phyloP scores from a whole-genome alignment of 2,329 filamentous ascomycete genomes.

The Clarireedia monteithiana region DNA sequence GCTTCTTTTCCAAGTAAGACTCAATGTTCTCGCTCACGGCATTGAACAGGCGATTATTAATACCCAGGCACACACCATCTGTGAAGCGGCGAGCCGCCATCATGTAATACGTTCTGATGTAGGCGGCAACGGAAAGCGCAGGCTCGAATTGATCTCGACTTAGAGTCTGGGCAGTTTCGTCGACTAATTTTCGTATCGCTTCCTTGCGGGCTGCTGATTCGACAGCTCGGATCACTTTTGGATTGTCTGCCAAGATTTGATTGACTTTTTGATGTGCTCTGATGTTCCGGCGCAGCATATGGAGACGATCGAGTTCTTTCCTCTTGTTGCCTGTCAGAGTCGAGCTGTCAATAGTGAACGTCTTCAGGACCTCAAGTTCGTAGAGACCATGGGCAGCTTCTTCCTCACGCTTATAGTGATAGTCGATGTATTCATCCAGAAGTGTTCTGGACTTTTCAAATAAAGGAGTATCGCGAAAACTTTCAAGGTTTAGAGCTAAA shows the following conservation, averaged over 20 bases:
- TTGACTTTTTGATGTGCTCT: slow-evolving; percentile 37
- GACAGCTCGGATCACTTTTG: background rate
- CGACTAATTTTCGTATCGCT: background rate
- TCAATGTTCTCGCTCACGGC: slow-evolving; percentile 7
- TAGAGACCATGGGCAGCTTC: slow-evolving; percentile 7
- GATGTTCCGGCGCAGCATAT: slow-evolving; percentile 40
- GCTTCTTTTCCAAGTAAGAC: slow-evolving; percentile 9
- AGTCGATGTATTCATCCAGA: slow-evolving; percentile 11
- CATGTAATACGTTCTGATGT: slow-evolving; percentile 61
- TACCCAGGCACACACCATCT: slow-evolving; percentile 34
- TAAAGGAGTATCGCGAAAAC: slow-evolving; percentile 12
- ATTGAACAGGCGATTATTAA: slow-evolving; percentile 11
- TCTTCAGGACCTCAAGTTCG: slow-evolving; percentile 7
- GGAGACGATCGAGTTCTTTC: slow-evolving; percentile 39
- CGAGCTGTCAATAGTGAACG: slow-evolving; percentile 19
- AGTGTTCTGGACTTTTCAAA: slow-evolving; percentile 5
- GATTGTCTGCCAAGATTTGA: background rate
- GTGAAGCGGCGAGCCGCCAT: slow-evolving; percentile 58
- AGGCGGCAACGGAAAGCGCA: slow-evolving; percentile 55
- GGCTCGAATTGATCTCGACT: slow-evolving; percentile 48
- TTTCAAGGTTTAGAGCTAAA: slow-evolving; percentile 5
- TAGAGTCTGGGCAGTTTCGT: slow-evolving; percentile 31
- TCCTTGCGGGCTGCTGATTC: slow-evolving; percentile 4
- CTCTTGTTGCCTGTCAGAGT: slow-evolving; percentile 39
- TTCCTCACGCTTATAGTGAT: slow-evolving; percentile 3